phyloP scores from a whole-genome alignment of 2,329 filamentous ascomycete species.

The Dothideomycetes sp. region DNA sequence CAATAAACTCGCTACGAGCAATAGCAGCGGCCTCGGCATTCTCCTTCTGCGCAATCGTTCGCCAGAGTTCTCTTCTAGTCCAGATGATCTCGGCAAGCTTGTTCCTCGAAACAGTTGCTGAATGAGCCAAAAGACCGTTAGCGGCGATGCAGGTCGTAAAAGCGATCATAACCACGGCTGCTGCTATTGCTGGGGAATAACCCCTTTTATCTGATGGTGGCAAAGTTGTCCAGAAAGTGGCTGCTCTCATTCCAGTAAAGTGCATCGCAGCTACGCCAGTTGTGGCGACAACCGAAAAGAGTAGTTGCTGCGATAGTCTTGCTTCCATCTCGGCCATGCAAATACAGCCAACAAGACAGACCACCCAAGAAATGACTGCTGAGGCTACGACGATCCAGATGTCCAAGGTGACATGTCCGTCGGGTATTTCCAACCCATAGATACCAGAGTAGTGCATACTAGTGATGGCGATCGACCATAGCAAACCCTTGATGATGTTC shows the following conservation, averaged over 20 bases:
- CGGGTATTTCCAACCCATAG: constrained; percentile 23
- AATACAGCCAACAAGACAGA: constrained; percentile 26
- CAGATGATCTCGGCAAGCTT: constrained; percentile 27
- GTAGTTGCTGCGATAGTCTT: constrained; percentile 24
- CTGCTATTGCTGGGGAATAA: constrained; percentile 26
- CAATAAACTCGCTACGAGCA: constrained; percentile 28
- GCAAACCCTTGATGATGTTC: constrained; percentile 24
- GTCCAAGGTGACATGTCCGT: constrained; percentile 23
- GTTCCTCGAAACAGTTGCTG: constrained; percentile 24
- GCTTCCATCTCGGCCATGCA: constrained; percentile 27
- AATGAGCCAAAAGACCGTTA: constrained; percentile 28
- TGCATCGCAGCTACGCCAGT: constrained; percentile 29
- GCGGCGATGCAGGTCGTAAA: constrained; percentile 28
- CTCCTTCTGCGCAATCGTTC: constrained; percentile 27
- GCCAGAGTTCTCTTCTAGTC: constrained; percentile 27
- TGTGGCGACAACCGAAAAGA: constrained; percentile 26
- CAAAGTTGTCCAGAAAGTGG: constrained; percentile 24
- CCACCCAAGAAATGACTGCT: constrained; percentile 26
- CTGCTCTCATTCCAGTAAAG: constrained; percentile 28
- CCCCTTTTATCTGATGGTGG: constrained; percentile 21
- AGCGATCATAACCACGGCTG: constrained; percentile 25
- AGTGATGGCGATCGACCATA: constrained; percentile 28
- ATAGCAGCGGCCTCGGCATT: constrained; percentile 26
- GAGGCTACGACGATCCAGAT: constrained; percentile 23
- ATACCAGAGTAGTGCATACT: constrained; percentile 29